Base-by-base conservation (phyloP, 805 yeast species). In the Wickerhamiella alocasiicola region DNA sequence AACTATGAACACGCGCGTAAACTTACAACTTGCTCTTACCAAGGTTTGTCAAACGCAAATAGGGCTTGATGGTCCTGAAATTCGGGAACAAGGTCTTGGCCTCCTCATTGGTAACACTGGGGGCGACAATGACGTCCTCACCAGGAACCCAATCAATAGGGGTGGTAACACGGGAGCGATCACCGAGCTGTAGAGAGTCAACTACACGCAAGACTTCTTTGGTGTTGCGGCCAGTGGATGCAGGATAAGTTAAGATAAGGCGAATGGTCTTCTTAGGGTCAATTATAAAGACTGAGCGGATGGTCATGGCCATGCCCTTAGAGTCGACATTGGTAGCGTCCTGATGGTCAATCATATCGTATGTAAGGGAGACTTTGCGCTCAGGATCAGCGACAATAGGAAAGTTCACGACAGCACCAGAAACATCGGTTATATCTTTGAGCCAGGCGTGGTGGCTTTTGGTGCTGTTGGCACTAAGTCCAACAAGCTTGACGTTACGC, bases 201-300 rank as follows among this genome's bases (percentile, higher is more conserved):
- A 84, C 65, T 44, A 80, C 94, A 69, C 95, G 78, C 59, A 84
- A 70, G 41, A 84, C 91, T 68, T 84, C 95, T 44, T 82, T 75
- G 47, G 94, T 74, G 77, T 85, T 84, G 72, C 95, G 79, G 60
- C 95, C 95, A 48, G 81, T 76, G 37, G 93, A 78, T 50, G 95
- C 88, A 45, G 95, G 95, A 69, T 84, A 84, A 21, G 93, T 70
- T 68, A 84, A 66, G 48, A 78, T 76, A 60, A 82, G 68, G 67
- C 95, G 78, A 60, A 85, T 77, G 61, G 79, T 83, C 74, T 85
- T 84, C 54, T 70, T 64, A 55, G 95, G 94, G 64, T 84, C 95
- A 61, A 84, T 82, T 63, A 84, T 66, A 67, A 78, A 85, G 44
- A 84, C 94, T 2, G 94, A 80, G 71, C 95, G 80, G 64, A 84